Percentiles rank a stretch among this genome's conserved stretches.
These are phyloP conservation scores for Amanita thiersii DNA, from an alignment of 768 basidiomycete genomes.

Conservation along the genomic window DNA sequence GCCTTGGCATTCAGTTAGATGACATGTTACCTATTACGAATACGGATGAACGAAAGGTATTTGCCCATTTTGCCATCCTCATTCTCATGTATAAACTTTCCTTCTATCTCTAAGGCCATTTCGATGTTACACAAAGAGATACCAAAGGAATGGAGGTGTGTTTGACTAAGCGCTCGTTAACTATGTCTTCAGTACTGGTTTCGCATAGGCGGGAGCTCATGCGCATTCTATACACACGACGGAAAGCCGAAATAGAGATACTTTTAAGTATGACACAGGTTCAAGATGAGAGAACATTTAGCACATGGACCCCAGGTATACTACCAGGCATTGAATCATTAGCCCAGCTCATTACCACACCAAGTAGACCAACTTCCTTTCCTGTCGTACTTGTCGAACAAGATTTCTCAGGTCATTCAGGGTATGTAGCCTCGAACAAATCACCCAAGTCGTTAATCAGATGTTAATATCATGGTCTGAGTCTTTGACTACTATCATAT, in stretches of 20 bases:
- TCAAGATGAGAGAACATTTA: not conserved
- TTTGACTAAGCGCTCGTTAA: conserved; percentile 7
- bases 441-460: no score
- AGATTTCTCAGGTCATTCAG: not conserved
- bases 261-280: conserved; percentile 17
- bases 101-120: conserved; percentile 37
- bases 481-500: no score
- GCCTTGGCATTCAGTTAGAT: conserved; percentile 53
- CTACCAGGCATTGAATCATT: not conserved
- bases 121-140: conserved; percentile 49
- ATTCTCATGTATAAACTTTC: not conserved
- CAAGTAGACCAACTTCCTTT: not conserved
- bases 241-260: conserved; percentile 91
- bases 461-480: no score
- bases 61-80: conserved; percentile 1
- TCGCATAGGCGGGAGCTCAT: conserved; percentile 64
- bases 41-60: conserved; percentile 71
- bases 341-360: not conserved
- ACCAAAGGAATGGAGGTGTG: conserved; percentile 63
- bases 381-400: not conserved
- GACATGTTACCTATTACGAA: conserved; percentile 59
- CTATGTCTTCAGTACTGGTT: conserved; percentile 2
- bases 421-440: not conserved
- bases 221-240: conserved; percentile 71
- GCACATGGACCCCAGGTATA: not conserved